Base-by-base conservation (phyloP, 345 rosid genomes). In the Camelina laxa region DNA sequence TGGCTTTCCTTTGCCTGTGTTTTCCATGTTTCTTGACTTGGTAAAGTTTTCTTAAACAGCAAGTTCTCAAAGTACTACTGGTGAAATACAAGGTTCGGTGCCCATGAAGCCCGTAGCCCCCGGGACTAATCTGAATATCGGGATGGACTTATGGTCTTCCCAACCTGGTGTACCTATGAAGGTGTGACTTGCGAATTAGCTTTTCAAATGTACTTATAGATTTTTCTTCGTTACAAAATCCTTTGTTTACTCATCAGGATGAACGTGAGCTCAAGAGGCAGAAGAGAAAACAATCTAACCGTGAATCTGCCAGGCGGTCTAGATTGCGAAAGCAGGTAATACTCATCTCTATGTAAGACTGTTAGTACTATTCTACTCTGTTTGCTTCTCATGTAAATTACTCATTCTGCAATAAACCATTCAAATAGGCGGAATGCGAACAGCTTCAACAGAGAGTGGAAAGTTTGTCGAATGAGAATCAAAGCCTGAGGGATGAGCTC, bases 241-340 rank as follows among this genome's bases (percentile, higher is more conserved):
- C 21, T 61, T 6, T 58, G 16, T 76, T 76, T 42, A 61, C 74
- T 36, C 56, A 77, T 44, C 80, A 92, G 98, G 98, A 95, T 78
- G 99, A 92, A 53, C 85, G 97, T 14, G 99, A 95, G 80, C 80
- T 92, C 53, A 95, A 95, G 85, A 82, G 90, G 58, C 99, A 92
- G 86, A 89, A 88, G 70, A 85, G 99, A 82, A 96, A 96, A 87
- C 99, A 92, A 67, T 96, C 99, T 45, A 96, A 96, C 68, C 80
- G 99, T 75, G 98, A 96, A 81, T 96, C 99, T 1, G 99, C 99
- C 2, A 86, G 98, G 76, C 85, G 99, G 70, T 95, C 99, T 51
- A 89, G 99, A 84, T 77, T 92, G 80, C 91, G 99, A 8, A 95
- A 95, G 82, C 99, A 95, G 97, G 99, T 92, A 81, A 17, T 31